A percentile compares a stretch with the other conserved stretches of the same genome.
phyloP scores from a whole-genome alignment of 2,329 filamentous ascomycete genomes.

The Fusarium setosum region DNA sequence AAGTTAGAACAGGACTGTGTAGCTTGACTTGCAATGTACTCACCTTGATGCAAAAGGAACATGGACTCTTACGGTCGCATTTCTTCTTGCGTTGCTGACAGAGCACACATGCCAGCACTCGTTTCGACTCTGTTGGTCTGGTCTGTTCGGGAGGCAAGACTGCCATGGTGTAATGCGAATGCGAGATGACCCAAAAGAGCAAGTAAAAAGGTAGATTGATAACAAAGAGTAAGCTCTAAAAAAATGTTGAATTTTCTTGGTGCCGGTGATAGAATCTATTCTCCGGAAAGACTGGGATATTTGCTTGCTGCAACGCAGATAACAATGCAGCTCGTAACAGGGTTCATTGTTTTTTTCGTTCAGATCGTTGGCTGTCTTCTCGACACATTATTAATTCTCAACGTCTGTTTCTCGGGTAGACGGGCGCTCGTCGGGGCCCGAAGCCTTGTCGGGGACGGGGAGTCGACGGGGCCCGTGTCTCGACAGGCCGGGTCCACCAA shows the following conservation, averaged over 20 bases:
- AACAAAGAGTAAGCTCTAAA: background rate
- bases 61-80: slow-evolving; percentile 31
- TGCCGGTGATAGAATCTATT: background rate
- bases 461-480: slow-evolving; percentile 26
- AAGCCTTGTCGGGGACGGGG: slow-evolving; percentile 26
- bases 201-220: background rate
- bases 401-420: background rate
- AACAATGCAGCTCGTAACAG: background rate
- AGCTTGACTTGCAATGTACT: background rate
- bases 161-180: slow-evolving; percentile 11
- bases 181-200: background rate
- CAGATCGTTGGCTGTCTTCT: background rate
- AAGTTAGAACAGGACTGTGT: background rate
- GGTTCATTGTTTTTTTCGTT: background rate
- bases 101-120: slow-evolving; percentile 30
- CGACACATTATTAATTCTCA: background rate
- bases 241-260: background rate
- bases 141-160: slow-evolving; percentile 8
- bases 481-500: slow-evolving; percentile 9
- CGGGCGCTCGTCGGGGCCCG: slow-evolving; percentile 21
- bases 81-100: slow-evolving; percentile 38
- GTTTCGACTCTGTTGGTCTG: slow-evolving; percentile 6
- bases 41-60: slow-evolving; percentile 34
- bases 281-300: slow-evolving; percentile 19
- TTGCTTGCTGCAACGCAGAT: slow-evolving; percentile 13